Evolutionary conservation across 2,329 filamentous ascomycete genomes (phyloP), one percentile per base, ranked within the genome.

Genomic region (Pseudocercospora cruenta): DNA sequence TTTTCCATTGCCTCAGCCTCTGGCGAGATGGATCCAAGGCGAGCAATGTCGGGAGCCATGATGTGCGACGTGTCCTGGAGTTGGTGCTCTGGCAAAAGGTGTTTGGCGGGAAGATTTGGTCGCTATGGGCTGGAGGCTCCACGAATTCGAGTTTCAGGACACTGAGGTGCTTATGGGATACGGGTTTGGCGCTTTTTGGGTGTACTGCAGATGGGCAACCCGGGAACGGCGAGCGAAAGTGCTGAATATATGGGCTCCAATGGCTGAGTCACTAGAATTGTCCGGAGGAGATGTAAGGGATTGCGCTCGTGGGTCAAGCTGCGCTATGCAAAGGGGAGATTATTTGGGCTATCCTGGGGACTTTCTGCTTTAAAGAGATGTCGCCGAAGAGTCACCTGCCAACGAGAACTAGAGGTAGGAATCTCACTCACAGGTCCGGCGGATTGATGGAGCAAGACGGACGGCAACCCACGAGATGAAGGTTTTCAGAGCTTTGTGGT

Each of bases 1-100:
- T 70, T 54, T 59, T 76, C 75, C 49, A 71, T 64, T 63, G 68
- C 67, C 49, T 55, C 49, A 33, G 39, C 60, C 36, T 63, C 66
- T 19, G 66, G 66, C 57, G 66, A 68, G 60, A 54, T 47, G 36
- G 66, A 63, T 28, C 62, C 66, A 19, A 68, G 63, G 21, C 64
- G 67, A 54, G 68, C 59, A 22, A 70, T 67, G 45, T 68, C 68
- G 19, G 68, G 68, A 24, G 62, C 66, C 68, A 70, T 70, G 36
- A 24, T 62, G 51, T 19, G 28, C 10, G 43, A 19, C 55, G 16
- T 54, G 39, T 22, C 19, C 16, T 16, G 47, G 31, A 39, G n/a
- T 21, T 47, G 57, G 57, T 59, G 57, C 57, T 59, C 57, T 59
- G 57, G 57, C 22, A 55, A 55, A 26, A 33, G 16, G 16, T 19